Base-by-base conservation (phyloP, 495 filamentous ascomycete species). In the Stereocaulon alpinum region DNA sequence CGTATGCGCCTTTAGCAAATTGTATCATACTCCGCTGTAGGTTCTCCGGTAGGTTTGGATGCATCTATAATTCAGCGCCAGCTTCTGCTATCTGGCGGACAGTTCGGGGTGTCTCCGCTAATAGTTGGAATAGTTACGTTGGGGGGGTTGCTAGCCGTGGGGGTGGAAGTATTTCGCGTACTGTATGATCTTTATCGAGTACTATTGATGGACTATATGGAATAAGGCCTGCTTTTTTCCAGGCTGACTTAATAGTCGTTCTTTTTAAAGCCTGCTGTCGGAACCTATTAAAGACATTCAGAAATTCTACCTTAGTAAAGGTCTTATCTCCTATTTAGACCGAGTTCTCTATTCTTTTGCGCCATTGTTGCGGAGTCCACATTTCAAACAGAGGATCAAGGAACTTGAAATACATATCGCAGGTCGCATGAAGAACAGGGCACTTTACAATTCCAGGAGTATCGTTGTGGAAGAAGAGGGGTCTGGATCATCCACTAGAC, bases 191-290 rank as follows among this genome's bases (percentile, higher is more conserved):
- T 34, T 34, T 34, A 34, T 34, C 32, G 3, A 34, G 32, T 34
- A 34, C 32, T 34, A 34, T 34, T 34, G 32, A 34, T 2, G 32
- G 32, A 18, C 37, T 37, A 12, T 41, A 55, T 20, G 22, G 34
- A 24, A 55, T 55, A 10, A 55, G 32, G 22, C 40, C 52, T 24
- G 52, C 14, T 22, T 55, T 41, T n/a, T 22, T 55, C 52, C 40
- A 55, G 30, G 40, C 52, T 4, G 52, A 55, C 14, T 30, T 2
- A 15, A 51, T 32, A 17, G 48, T 51, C 15, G 27, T 51, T 5
- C 0, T 15, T 34, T 32, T 51, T 17, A 51, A 51, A 9, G 48
- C 27, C 20, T 32, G 6, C 6, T 4, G 12, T 10, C 48, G 48
- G 32, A 51, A 30, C 32, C 27, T n/a, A 6, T 51, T 30, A n/a